Conservation (phyloP, 192 early-diverging fungal species). For the Rhizophlyctis rosea region DNA sequence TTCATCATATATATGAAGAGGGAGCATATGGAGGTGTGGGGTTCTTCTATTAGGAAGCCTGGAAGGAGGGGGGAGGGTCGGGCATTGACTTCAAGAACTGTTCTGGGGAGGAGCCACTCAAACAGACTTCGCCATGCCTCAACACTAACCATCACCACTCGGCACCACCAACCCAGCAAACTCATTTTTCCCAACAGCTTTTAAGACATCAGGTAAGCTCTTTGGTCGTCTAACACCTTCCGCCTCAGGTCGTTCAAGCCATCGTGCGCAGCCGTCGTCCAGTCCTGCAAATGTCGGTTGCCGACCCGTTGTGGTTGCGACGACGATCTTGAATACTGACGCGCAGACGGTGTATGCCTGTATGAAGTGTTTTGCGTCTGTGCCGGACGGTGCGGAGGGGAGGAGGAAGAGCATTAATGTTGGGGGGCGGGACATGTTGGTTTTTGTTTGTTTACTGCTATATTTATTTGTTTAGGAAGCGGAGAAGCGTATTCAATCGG, state of each 20-base stretch:
- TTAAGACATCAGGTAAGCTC: neutral
- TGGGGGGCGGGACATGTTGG: no score
- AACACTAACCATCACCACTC: neutral
- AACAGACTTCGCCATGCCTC: neutral
- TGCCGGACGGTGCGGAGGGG: neutral
- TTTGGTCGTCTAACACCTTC: neutral
- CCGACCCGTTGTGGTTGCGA: neutral
- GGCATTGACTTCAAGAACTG: neutral
- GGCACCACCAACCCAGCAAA: constrained; percentile 4
- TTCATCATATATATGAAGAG: neutral
- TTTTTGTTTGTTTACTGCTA: no score
- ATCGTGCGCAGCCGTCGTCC: neutral
- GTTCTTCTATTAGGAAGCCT: neutral
- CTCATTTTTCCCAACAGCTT: neutral
- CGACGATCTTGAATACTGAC: neutral
- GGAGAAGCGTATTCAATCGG: no score
- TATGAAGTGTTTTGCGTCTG: neutral
- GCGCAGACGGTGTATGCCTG: neutral
- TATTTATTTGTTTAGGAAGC: no score
- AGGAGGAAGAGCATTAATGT: constrained; percentile 2
- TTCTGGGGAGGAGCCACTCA: neutral
- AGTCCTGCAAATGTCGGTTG: neutral
- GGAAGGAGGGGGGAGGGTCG: neutral
- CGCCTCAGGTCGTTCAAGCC: neutral
- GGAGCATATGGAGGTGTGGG: neutral